Percentiles rank a stretch among this genome's conserved stretches.
phyloP scores from a whole-genome alignment of 371 early-diverging fungal species.

The Actinomortierella ambigua region DNA sequence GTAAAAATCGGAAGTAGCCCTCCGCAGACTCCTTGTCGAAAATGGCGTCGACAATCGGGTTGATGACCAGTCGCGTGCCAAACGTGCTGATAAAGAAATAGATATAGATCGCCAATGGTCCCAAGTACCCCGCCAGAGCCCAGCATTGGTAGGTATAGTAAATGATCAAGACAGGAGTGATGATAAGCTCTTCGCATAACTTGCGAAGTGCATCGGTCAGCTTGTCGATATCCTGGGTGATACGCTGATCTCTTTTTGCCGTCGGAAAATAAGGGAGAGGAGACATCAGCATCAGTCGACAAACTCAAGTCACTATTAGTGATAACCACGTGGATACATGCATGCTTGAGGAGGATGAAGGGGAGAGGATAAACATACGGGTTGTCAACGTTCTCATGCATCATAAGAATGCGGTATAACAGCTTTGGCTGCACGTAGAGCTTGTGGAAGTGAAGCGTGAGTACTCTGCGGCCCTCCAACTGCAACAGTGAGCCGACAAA shows the following conservation, averaged over 20 bases:
- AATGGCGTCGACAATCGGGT: conserved; percentile 77
- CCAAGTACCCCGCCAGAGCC: conserved; percentile 69
- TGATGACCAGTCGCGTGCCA: conserved; percentile 64
- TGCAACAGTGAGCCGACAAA: conserved; percentile 63
- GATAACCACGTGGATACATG: too few species aligned
- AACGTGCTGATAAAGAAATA: conserved; percentile 76
- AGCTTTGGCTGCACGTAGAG: conserved; percentile 64
- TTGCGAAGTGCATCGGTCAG: conserved; percentile 65
- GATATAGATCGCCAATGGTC: conserved; percentile 71
- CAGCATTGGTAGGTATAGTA: conserved; percentile 82
- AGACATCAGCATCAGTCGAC: too few species aligned
- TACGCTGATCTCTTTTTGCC: conserved; percentile 85
- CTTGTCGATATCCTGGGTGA: conserved; percentile 88
- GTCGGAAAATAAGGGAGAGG: too few species aligned
- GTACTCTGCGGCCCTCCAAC: conserved; percentile 56
- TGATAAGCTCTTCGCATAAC: conserved; percentile 70
- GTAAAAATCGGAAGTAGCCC: conserved; percentile 78
- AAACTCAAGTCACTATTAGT: too few species aligned
- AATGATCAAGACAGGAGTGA: conserved; percentile 76
- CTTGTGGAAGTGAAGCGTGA: conserved; percentile 66
- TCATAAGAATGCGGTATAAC: conserved; percentile 63
- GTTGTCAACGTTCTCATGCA: conserved; percentile 66
- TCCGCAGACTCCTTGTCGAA: conserved; percentile 79
- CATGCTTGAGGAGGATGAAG: too few species aligned
- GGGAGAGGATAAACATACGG: conserved; percentile 53